phyloP scores from a whole-genome alignment of 2,329 filamentous ascomycete genomes.

The Monilinia vaccinii-corymbosi region DNA sequence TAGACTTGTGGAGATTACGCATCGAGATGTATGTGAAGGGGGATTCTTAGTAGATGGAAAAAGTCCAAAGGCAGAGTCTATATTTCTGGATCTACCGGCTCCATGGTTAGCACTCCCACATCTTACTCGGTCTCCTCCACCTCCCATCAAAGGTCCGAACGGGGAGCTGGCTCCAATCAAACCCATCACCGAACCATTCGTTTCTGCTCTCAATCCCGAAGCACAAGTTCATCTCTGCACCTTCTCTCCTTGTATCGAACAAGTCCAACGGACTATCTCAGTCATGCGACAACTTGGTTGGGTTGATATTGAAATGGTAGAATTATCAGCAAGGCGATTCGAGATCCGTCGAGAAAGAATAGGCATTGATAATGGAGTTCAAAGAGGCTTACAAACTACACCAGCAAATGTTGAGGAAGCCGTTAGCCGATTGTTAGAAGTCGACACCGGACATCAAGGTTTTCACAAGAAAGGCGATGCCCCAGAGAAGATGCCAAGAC shows the following conservation, averaged over 20 bases:
- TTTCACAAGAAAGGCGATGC: constrained; percentile 41
- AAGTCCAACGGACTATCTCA: constrained; percentile 79
- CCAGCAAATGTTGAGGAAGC: constrained; percentile 74
- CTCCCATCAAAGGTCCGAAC: constrained; percentile 7
- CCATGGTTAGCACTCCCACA: constrained; percentile 74
- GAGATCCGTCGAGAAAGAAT: constrained; percentile 76
- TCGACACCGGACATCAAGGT: constrained; percentile 59
- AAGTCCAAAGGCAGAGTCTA: constrained; percentile 56
- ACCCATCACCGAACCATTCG: constrained; percentile 32
- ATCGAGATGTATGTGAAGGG: constrained; percentile 69
- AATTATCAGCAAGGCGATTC: constrained; percentile 70
- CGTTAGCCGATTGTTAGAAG: constrained; percentile 59
- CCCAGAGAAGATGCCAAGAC: constrained; percentile 20
- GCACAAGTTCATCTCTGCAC: constrained; percentile 74
- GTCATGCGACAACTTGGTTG: constrained; percentile 73
- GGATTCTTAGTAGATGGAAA: constrained; percentile 54
- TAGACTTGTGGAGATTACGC: constrained; percentile 59
- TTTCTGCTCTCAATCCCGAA: constrained; percentile 61
- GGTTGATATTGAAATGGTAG: constrained; percentile 90
- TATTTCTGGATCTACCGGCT: constrained; percentile 74
- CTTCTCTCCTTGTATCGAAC: constrained; percentile 95
- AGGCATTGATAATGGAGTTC: constrained; percentile 49
- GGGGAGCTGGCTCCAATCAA: constrained; percentile 2
- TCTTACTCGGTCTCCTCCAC: constrained; percentile 47
- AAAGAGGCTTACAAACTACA: constrained; percentile 48